Conservation (phyloP, 192 early-diverging fungal species). For the Coemansia asiatica region DNA sequence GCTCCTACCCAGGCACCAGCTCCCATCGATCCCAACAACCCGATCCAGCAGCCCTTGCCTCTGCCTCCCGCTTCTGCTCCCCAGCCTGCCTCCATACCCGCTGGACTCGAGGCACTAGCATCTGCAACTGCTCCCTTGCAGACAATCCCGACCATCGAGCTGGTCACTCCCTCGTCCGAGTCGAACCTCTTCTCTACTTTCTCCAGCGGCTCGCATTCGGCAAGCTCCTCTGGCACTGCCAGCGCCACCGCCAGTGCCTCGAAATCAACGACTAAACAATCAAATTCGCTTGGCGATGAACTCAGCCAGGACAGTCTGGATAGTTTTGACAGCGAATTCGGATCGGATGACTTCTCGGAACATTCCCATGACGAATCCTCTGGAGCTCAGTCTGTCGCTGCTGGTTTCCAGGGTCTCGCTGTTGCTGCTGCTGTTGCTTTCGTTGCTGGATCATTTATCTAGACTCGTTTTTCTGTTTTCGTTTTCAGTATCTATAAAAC, state of each 20-base stretch:
- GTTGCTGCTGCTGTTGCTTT: conserved; percentile 12
- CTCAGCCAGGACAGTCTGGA: conserved; percentile 2
- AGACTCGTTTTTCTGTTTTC: conserved; percentile 4
- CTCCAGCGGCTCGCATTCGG: neutral
- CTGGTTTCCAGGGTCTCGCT: neutral
- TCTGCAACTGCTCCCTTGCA: conserved; percentile 3
- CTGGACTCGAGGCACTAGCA: conserved; percentile 32
- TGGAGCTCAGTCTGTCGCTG: neutral
- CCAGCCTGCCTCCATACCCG: conserved; percentile 46
- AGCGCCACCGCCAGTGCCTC: neutral
- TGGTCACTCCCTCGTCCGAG: conserved; percentile 1
- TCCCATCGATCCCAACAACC: conserved; percentile 52
- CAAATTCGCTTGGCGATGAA: neutral
- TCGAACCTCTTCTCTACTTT: conserved; percentile 6
- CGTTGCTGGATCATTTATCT: conserved; percentile 21
- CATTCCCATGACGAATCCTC: neutral
- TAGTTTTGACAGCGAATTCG: conserved; percentile 11
- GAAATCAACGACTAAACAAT: neutral
- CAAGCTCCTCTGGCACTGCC: neutral
- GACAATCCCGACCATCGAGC: conserved; percentile 16
- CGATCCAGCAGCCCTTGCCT: conserved; percentile 43
- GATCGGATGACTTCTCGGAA: neutral
- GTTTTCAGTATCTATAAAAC: neutral
- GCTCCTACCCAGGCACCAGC: conserved; percentile 50
- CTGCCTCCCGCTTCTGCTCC: conserved; percentile 34